Conservation (phyloP, 2,329 filamentous ascomycete genomes). For the Aspergillus terreus region DNA sequence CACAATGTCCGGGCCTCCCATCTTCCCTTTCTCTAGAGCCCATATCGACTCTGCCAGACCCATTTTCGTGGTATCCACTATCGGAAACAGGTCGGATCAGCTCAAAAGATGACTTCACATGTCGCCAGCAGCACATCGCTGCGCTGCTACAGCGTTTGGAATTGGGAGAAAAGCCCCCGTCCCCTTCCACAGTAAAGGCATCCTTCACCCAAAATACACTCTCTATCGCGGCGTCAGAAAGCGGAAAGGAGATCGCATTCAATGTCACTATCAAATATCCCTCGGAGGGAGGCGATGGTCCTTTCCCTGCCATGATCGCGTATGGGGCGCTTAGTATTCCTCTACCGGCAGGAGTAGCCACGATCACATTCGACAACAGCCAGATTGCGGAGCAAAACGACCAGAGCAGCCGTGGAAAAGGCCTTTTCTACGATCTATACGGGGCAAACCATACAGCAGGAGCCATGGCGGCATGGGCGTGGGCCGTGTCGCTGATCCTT, state of each 20-base stretch:
- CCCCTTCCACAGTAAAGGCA: not conserved
- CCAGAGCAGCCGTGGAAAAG: slow-evolving; percentile 49
- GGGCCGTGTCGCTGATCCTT: slow-evolving; percentile 59
- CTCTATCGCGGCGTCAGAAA: not conserved
- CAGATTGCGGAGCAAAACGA: slow-evolving; percentile 51
- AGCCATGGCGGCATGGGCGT: slow-evolving; percentile 61
- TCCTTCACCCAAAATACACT: not conserved
- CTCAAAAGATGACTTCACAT: not conserved
- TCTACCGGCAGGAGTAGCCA: slow-evolving; percentile 52
- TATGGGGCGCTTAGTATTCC: slow-evolving; percentile 55
- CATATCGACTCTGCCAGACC: slow-evolving; percentile 1
- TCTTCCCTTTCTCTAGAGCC: not conserved
- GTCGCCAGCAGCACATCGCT: not conserved
- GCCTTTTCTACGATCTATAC: slow-evolving; percentile 59
- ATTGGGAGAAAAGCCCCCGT: not conserved
- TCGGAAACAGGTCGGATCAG: not conserved
- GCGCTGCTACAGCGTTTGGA: slow-evolving; percentile 2
- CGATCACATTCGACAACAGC: slow-evolving; percentile 59
- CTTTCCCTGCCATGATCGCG: slow-evolving; percentile 57
- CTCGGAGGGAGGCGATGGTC: slow-evolving; percentile 36
- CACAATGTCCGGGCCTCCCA: not conserved
- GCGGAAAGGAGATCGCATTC: not conserved
- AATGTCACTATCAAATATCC: not conserved
- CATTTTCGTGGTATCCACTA: slow-evolving; percentile 1
- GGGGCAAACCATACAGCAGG: slow-evolving; percentile 54